Evolutionary conservation across 768 basidiomycete species (phyloP).

Genomic region (Cystofilobasidium capitatum): DNA sequence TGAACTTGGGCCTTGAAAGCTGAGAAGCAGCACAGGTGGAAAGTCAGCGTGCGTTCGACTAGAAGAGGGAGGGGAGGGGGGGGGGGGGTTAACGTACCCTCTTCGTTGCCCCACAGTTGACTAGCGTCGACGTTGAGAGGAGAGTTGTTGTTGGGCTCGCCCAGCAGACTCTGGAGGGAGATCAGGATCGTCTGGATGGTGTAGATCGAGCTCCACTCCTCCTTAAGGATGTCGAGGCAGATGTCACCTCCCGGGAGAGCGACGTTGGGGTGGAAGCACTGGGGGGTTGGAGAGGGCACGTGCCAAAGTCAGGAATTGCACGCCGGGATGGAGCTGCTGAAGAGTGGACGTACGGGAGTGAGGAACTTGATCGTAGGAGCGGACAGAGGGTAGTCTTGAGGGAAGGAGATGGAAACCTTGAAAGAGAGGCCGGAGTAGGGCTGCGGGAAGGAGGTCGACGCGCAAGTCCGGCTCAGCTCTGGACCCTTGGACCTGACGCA

Average conservation of each 20-base stretch:
- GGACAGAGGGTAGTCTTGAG: slow-evolving; percentile 77
- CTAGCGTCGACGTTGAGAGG: slow-evolving; percentile 83
- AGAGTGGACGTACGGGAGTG: slow-evolving; percentile 39
- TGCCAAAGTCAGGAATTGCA: too few relatives aligned
- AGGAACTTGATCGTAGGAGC: slow-evolving; percentile 79
- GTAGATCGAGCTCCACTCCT: slow-evolving; percentile 64
- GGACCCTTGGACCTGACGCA: neutral
- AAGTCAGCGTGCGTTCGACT: neutral
- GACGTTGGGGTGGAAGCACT: slow-evolving; percentile 59
- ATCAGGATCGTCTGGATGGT: slow-evolving; percentile 82
- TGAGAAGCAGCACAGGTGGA: neutral
- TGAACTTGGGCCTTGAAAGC: slow-evolving; percentile 13
- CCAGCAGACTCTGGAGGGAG: slow-evolving; percentile 76
- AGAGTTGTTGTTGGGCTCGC: slow-evolving; percentile 88
- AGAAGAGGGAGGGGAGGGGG: neutral
- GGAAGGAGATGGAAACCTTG: slow-evolving; percentile 75
- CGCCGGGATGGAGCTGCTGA: too few relatives aligned
- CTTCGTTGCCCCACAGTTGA: slow-evolving; percentile 62
- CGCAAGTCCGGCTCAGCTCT: slow-evolving; percentile 34
- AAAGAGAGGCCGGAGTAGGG: slow-evolving; percentile 49
- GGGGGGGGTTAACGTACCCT: slow-evolving; percentile 43
- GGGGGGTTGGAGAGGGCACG: neutral
- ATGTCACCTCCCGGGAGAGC: slow-evolving; percentile 67
- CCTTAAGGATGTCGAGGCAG: slow-evolving; percentile 72
- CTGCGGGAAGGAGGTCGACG: neutral